phyloP scores from a whole-genome alignment of 2,329 filamentous ascomycete genomes.

The Zymoseptoria passerinii region DNA sequence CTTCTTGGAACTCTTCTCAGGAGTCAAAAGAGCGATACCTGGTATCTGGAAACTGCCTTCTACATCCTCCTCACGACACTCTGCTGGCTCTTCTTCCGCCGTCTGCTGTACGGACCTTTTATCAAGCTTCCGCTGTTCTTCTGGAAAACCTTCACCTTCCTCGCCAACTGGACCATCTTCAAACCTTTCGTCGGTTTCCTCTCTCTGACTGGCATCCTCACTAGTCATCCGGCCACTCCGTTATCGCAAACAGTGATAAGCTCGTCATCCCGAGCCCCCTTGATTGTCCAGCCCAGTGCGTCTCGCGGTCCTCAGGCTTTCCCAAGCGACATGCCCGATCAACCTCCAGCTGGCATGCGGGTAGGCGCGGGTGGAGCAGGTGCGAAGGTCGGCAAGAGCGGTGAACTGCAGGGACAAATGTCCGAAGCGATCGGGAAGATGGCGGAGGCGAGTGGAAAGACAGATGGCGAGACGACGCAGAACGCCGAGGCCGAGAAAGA shows the following conservation, averaged over 20 bases:
- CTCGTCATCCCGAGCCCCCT: constrained; percentile 22
- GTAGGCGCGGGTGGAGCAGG: constrained; percentile 46
- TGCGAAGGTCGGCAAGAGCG: constrained; percentile 27
- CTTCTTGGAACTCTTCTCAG: constrained; percentile 71
- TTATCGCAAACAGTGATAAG: constrained; percentile 1
- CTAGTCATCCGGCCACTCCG: constrained; percentile 10
- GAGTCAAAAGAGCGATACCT: constrained; percentile 93
- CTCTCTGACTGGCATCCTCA: constrained; percentile 44
- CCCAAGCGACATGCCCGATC: constrained; percentile 21
- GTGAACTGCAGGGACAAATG: constrained; percentile 21
- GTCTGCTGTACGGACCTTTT: constrained; percentile 80
- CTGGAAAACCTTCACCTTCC: constrained; percentile 15
- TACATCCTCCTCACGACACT: constrained; percentile 72
- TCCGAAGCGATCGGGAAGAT: constrained; percentile 38
- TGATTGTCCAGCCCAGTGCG: constrained; percentile 41
- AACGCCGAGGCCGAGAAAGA: constrained; percentile 16
- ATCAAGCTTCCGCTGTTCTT: constrained; percentile 60
- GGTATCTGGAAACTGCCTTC: constrained; percentile 89
- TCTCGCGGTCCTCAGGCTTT: constrained; percentile 30
- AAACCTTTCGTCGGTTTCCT: constrained; percentile 41
- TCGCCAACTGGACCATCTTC: constrained; percentile 22
- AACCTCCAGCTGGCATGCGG: constrained; percentile 29
- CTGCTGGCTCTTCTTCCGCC: constrained; percentile 75
- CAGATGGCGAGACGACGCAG: constrained; percentile 5
- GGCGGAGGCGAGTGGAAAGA: constrained; percentile 31